Evolutionary conservation across 2,329 filamentous ascomycete species (phyloP).

Genomic region (Rosellinia necatrix): DNA sequence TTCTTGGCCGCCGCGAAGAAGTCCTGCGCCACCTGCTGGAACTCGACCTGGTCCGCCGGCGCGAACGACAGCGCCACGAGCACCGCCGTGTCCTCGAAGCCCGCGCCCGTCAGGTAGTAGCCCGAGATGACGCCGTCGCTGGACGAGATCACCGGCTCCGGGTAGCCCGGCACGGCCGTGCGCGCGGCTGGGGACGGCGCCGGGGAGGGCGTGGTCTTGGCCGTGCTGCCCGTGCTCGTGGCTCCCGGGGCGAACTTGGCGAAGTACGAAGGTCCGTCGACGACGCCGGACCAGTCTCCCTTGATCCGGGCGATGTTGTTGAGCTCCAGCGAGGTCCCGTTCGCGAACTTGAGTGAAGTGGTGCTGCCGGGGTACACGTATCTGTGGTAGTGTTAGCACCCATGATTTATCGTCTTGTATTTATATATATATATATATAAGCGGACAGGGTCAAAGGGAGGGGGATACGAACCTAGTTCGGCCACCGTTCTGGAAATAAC

Average conservation of each 20-base stretch:
- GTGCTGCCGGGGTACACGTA: slow-evolving; percentile 46
- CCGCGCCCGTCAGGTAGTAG: slow-evolving; percentile 41
- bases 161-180: slow-evolving; percentile 37
- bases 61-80: slow-evolving; percentile 39
- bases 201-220: slow-evolving; percentile 17
- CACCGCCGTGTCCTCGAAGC: slow-evolving; percentile 41
- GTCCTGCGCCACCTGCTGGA: slow-evolving; percentile 40
- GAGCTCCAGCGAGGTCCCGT: slow-evolving; percentile 42
- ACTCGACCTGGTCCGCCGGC: slow-evolving; percentile 37
- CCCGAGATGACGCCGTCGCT: slow-evolving; percentile 40
- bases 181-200: slow-evolving; percentile 15
- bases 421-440: no score
- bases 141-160: slow-evolving; percentile 38
- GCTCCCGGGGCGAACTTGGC: slow-evolving; percentile 36
- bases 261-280: slow-evolving; percentile 41
- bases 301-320: slow-evolving; percentile 44
- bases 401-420: neutral
- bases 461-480: slow-evolving; percentile 35
- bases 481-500: slow-evolving; percentile 45
- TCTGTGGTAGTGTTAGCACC: slow-evolving; percentile 28
- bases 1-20: slow-evolving; percentile 44
- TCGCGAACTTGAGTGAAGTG: slow-evolving; percentile 47
- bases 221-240: slow-evolving; percentile 1
- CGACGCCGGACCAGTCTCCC: slow-evolving; percentile 41
- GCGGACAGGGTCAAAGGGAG: no score